Base-by-base conservation (phyloP, 306 rosid species). In the Urtica urens region DNA sequence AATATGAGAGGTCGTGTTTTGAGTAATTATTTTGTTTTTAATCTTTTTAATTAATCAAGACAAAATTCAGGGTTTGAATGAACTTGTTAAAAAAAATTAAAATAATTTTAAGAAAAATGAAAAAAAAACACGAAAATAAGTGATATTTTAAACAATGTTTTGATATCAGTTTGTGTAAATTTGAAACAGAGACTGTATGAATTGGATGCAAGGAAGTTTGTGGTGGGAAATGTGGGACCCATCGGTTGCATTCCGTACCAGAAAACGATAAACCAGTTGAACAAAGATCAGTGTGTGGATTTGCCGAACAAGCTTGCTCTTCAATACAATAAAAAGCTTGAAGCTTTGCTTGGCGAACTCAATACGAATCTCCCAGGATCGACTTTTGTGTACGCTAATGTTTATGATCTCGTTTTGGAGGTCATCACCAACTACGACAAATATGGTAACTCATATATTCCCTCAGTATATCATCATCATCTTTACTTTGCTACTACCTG, bases 241-340 rank as follows among this genome's bases (percentile, higher is more conserved):
- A 66, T 90, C 46, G 99, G 99, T 0, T 90, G 99, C 65, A 90
- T 90, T 40, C 99, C 99, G 2, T 90, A 90, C 53, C 95, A 84
- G 33, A 90, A 62, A 72, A 85, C 87, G 0, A 77, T 90, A 40
- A 90, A 90, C 65, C 94, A 79, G 63, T 31, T 88, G 44, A 74
- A 57, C 0, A 52, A 77, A 74, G 65, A 78, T 17, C 69, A 88
- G 45, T 84, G 97, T 40, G 97, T 84, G 53, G 95, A 84, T 51
- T 74, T 84, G 66, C 77, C 97, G 13, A 84, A 88, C 51, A 79
- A 88, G 62, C 72, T 84, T 6, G 97, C 95, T 0, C 62, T 53
- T 57, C 82, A 74, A 49, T 88, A 74, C 73, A 88, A 88, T 57
- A 93, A 71, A 15, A 46, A 73, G 39, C 66, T 88, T 63, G 81